Conservation (phyloP, 2,329 filamentous ascomycete genomes). For the Alternaria metachromatica region DNA sequence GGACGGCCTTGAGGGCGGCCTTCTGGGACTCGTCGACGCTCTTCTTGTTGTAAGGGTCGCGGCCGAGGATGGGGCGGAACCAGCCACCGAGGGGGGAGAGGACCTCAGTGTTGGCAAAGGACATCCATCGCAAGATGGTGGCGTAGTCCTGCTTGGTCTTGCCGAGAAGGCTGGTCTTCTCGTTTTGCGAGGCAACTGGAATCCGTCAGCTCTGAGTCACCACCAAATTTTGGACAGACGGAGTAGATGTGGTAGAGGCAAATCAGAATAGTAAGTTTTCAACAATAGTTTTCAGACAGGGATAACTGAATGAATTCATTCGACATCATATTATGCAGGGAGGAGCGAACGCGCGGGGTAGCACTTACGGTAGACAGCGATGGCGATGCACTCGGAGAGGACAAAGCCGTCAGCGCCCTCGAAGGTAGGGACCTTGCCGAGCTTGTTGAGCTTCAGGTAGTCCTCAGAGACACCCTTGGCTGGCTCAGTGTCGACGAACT, state of each 20-base stretch:
- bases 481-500: constrained; percentile 76
- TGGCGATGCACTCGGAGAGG: constrained; percentile 89
- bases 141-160: constrained; percentile 99
- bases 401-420: constrained; percentile 89
- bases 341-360: constrained; percentile 18
- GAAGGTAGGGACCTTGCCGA: constrained; percentile 93
- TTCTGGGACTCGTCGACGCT: constrained; percentile 80
- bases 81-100: constrained; percentile 75
- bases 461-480: constrained; percentile 71
- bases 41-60: constrained; percentile 97
- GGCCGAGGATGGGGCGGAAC: constrained; percentile 86
- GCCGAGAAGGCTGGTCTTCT: constrained; percentile 98
- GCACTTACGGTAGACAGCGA: constrained; percentile 94
- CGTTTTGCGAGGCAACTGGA: constrained; percentile 96
- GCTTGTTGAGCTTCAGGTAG: constrained; percentile 84
- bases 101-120: constrained; percentile 90
- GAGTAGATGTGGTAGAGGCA: constrained; percentile 67
- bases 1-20: constrained; percentile 70
- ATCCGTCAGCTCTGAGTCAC: constrained; percentile 40
- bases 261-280: constrained; percentile 79
- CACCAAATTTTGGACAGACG: constrained; percentile 20
- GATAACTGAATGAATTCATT: constrained; percentile 65
- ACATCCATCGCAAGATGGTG: constrained; percentile 98
- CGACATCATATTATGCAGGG: constrained; percentile 65
- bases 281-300: constrained; percentile 97